A percentile compares a stretch with the other conserved stretches of the same genome.
Evolutionary conservation across 108 stramenopile species (phyloP).

Genomic region (Cyclotella atomus): DNA sequence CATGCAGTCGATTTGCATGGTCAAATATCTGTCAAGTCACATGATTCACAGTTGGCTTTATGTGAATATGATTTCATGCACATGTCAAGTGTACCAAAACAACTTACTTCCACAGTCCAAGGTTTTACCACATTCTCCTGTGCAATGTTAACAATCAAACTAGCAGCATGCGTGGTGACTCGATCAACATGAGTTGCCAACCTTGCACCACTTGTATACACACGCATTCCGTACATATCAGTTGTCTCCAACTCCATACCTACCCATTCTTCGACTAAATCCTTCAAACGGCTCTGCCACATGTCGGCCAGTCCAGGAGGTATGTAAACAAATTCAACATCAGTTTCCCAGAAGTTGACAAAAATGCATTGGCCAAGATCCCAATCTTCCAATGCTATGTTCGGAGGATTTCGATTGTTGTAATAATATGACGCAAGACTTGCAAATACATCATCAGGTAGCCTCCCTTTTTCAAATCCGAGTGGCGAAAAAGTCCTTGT

Average conservation of each 20-base stretch:
- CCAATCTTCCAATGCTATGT: conserved; percentile 73
- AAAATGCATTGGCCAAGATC: conserved; percentile 57
- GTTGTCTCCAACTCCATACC: conserved; percentile 85
- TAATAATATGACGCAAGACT: conserved; percentile 79
- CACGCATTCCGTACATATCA: conserved; percentile 89
- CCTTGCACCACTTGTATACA: conserved; percentile 82
- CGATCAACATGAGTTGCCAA: conserved; percentile 91
- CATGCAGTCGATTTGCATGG: conserved; percentile 63
- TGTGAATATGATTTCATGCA: too few species aligned
- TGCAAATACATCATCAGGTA: conserved; percentile 71
- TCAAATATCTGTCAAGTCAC: conserved; percentile 62
- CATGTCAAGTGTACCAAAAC: neutral
- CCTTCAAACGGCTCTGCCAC: conserved; percentile 70
- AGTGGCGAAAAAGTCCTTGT: conserved; percentile 61
- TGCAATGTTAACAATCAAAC: conserved; percentile 90
- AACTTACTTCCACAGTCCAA: conserved; percentile 72
- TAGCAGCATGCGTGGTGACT: conserved; percentile 79
- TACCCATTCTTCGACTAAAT: conserved; percentile 74
- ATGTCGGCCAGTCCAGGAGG: conserved; percentile 67
- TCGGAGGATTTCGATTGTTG: conserved; percentile 63
- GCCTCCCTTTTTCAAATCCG: conserved; percentile 63
- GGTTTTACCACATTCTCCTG: conserved; percentile 75
- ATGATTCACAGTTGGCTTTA: too few species aligned
- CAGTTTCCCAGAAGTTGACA: conserved; percentile 90
- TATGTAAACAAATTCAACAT: conserved; percentile 63